Percentiles rank a stretch among this genome's conserved stretches.
These are phyloP conservation scores for Fraxinus cuspidata DNA, from an alignment of 257 asterid genomes.

Conservation along the genomic window DNA sequence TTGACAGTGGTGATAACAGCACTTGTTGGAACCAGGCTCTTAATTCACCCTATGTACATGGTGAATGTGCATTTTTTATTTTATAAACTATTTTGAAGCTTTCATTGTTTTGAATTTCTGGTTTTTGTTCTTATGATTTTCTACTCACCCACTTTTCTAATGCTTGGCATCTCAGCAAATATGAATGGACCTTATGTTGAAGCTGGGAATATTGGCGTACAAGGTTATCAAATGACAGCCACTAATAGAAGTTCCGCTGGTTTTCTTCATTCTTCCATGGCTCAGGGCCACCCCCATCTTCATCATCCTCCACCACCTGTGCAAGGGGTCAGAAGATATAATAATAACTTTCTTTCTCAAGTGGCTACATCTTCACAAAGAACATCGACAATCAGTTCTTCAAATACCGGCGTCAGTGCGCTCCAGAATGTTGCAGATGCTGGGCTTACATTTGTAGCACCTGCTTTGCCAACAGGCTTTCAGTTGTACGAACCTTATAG, in stretches of 20 bases:
- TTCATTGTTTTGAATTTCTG: conserved; percentile 12
- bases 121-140: conserved; percentile 17
- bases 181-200: conserved; percentile 44
- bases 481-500: conserved; percentile 57
- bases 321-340: conserved; percentile 57
- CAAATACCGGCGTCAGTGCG: conserved; percentile 2
- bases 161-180: conserved; percentile 32
- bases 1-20: conserved; percentile 48
- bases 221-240: conserved; percentile 51
- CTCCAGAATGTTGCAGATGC: conserved; percentile 49
- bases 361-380: conserved; percentile 46
- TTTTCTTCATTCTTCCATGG: conserved; percentile 44
- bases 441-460: conserved; percentile 51
- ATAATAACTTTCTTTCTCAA: conserved; percentile 48
- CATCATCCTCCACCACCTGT: conserved; percentile 50
- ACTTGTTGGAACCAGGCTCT: conserved; percentile 64
- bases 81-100: conserved; percentile 1
- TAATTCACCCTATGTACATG: conserved; percentile 37
- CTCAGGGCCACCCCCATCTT: conserved; percentile 46
- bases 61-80: conserved; percentile 32
- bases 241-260: conserved; percentile 38
- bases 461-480: conserved; percentile 56
- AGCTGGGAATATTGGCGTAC: conserved; percentile 47
- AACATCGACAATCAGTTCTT: conserved; percentile 29
- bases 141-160: conserved; percentile 15